Conservation (phyloP, 2,329 filamentous ascomycete species). For the Ceratocystiopsis sp. region DNA sequence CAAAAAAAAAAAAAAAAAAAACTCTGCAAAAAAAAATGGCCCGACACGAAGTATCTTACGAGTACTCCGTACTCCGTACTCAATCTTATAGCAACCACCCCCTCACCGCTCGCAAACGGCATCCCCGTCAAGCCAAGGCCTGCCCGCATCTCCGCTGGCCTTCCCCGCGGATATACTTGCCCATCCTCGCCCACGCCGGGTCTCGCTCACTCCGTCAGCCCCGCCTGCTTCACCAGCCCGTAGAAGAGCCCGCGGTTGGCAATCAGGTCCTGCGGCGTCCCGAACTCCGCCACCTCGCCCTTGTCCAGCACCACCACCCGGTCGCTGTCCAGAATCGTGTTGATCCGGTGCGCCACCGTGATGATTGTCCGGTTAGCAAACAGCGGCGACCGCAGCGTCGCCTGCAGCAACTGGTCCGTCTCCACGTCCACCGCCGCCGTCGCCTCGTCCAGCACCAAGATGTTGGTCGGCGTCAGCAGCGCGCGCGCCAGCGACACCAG, state of each 20-base stretch:
- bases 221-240: constrained; percentile 80
- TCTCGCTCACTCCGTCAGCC: constrained; percentile 33
- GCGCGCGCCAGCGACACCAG: constrained; percentile 86
- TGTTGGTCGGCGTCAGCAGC: constrained; percentile 88
- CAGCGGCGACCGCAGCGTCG: constrained; percentile 42
- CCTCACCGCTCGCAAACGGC: no score
- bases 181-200: neutral
- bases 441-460: constrained; percentile 90
- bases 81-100: no score
- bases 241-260: constrained; percentile 67
- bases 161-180: constrained; percentile 2
- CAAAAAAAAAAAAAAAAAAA: neutral
- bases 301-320: constrained; percentile 86
- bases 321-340: constrained; percentile 82
- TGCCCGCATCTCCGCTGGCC: neutral
- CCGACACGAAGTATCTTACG: no score
- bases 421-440: constrained; percentile 60
- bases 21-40: neutral
- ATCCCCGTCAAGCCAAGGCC: no score
- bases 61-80: no score
- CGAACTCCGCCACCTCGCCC: constrained; percentile 83
- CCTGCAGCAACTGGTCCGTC: constrained; percentile 50
- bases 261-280: constrained; percentile 64
- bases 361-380: constrained; percentile 94
- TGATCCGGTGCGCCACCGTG: constrained; percentile 94